Evolutionary conservation across 208 protist genomes (phyloP).

Genomic region (Trypanosoma avium): DNA sequence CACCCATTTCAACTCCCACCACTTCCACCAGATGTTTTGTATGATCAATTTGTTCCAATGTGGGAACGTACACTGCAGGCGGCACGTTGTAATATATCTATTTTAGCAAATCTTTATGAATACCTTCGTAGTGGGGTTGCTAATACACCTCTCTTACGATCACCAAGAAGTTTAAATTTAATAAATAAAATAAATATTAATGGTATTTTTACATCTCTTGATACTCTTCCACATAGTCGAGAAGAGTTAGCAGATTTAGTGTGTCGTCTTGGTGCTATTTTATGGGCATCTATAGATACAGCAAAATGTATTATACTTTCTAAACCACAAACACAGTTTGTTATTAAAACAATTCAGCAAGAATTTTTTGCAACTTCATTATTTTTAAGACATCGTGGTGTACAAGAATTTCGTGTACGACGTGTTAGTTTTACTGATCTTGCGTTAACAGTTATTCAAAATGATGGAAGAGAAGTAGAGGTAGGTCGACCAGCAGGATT

Average conservation of each 20-base stretch:
- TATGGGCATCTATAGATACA: constrained; percentile 32
- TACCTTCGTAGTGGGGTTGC: no score
- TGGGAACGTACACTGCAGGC: constrained; percentile 44
- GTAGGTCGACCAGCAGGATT: constrained; percentile 30
- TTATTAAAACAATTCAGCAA: constrained; percentile 17
- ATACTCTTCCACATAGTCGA: not conserved
- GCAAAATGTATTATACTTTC: constrained; percentile 28
- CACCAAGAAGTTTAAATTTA: no score
- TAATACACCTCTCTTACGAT: no score
- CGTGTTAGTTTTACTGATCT: constrained; percentile 2
- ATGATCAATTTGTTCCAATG: constrained; percentile 41
- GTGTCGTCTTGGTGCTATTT: constrained; percentile 51
- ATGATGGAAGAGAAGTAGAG: constrained; percentile 24
- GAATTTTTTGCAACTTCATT: constrained; percentile 27
- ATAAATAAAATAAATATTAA: constrained; percentile 23
- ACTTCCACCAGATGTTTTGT: constrained; percentile 47
- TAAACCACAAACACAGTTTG: constrained; percentile 21
- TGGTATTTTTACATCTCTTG: constrained; percentile 35
- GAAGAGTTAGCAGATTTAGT: constrained; percentile 66
- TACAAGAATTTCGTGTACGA: constrained; percentile 53
- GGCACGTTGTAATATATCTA: constrained; percentile 29
- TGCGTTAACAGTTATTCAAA: constrained; percentile 21
- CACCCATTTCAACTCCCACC: constrained; percentile 55
- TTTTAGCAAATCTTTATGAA: constrained; percentile 31
- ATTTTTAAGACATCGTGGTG: constrained; percentile 24